A percentile compares a stretch with the other conserved stretches of the same genome.
phyloP scores from a whole-genome alignment of 1,284 basidiomycete genomes.

The Ceratobasidium theobromae region DNA sequence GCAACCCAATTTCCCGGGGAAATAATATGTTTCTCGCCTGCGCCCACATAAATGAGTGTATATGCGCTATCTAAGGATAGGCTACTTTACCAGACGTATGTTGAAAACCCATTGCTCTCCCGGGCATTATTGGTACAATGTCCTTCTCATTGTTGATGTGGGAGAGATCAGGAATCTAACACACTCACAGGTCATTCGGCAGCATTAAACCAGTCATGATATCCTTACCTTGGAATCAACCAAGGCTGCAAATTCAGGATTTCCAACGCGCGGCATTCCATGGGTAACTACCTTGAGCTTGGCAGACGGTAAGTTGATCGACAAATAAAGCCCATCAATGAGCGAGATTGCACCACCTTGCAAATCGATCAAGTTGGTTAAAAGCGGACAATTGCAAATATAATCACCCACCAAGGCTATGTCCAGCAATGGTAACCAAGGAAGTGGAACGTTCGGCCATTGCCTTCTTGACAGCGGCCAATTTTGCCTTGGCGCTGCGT shows the following conservation, averaged over 20 bases:
- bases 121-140: constrained; percentile 18
- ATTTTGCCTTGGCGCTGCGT: constrained; percentile 29
- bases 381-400: neutral
- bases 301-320: constrained; percentile 33
- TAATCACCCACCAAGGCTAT: constrained; percentile 30
- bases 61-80: neutral
- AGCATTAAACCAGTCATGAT: neutral
- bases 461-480: constrained; percentile 33
- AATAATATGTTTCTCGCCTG: constrained; percentile 31
- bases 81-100: constrained; percentile 25
- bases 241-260: constrained; percentile 32
- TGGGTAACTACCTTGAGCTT: constrained; percentile 32
- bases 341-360: constrained; percentile 23
- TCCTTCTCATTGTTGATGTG: constrained; percentile 28
- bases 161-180: constrained; percentile 6
- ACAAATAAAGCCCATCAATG: constrained; percentile 30
- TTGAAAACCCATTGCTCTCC: constrained; percentile 30
- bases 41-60: neutral
- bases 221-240: constrained; percentile 26
- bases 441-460: constrained; percentile 25
- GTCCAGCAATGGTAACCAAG: constrained; percentile 34
- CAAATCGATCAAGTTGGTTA: neutral
- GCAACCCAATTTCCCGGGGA: constrained; percentile 32
- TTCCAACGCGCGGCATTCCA: constrained; percentile 35
- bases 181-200: neutral